A percentile compares a stretch with the other conserved stretches of the same genome.
phyloP scores from a whole-genome alignment of 768 basidiomycete genomes.

The Lactarius indigo region DNA sequence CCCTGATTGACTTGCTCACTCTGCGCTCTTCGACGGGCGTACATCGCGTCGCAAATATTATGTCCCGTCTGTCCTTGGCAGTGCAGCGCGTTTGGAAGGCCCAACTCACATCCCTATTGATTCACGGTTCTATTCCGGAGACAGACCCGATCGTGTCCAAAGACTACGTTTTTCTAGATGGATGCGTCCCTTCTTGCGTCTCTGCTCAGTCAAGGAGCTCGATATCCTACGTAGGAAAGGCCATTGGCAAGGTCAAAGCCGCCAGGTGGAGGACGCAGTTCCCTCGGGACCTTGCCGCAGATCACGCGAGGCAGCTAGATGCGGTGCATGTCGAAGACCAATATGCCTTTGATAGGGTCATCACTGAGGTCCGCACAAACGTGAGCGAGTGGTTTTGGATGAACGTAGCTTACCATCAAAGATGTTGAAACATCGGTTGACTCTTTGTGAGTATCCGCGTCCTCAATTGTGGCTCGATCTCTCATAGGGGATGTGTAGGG shows the following conservation, averaged over 20 bases:
- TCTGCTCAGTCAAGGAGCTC: slow-evolving; percentile 71
- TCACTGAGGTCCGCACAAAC: slow-evolving; percentile 71
- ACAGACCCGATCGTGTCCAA: slow-evolving; percentile 66
- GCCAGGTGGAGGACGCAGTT: slow-evolving; percentile 78
- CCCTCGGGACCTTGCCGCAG: slow-evolving; percentile 59
- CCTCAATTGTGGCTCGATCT: slow-evolving; percentile 1
- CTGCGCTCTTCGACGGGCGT: slow-evolving; percentile 74
- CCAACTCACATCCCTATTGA: slow-evolving; percentile 76
- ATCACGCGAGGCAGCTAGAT: slow-evolving; percentile 63
- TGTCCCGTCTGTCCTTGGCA: slow-evolving; percentile 64
- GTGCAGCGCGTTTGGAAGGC: slow-evolving; percentile 82
- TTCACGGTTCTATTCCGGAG: slow-evolving; percentile 66
- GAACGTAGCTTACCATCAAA: slow-evolving; percentile 76
- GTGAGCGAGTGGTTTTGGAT: slow-evolving; percentile 95
- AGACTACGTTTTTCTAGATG: slow-evolving; percentile 54
- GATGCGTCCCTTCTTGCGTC: slow-evolving; percentile 72
- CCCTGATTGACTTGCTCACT: slow-evolving; percentile 75
- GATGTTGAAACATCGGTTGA: slow-evolving; percentile 84
- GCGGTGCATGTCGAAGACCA: slow-evolving; percentile 70
- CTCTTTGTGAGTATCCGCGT: slow-evolving; percentile 58
- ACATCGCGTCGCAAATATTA: slow-evolving; percentile 67
- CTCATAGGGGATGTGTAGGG: slow-evolving; percentile 42
- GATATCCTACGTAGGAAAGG: slow-evolving; percentile 82
- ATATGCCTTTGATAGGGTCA: slow-evolving; percentile 69
- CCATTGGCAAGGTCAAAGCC: slow-evolving; percentile 77